Base-by-base conservation (phyloP, 1,284 basidiomycete genomes). In the Anthracocystis setariae region DNA sequence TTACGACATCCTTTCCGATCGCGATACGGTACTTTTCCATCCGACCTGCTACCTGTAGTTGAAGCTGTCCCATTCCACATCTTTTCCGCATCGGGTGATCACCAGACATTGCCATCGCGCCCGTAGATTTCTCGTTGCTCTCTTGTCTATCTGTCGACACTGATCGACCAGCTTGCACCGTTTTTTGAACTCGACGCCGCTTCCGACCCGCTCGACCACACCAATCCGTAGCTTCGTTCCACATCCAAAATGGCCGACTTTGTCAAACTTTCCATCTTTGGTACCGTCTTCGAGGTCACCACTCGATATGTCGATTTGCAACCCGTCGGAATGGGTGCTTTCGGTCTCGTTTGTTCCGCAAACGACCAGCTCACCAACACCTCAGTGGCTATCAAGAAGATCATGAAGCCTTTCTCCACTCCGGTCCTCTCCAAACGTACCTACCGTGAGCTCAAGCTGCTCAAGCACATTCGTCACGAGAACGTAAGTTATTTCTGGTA, bases 401-500 rank as follows among this genome's bases (percentile, higher is more conserved):
- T 97, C 85, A 95, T 94, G 93, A 95, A 95, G 84, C 93, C 93
- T 9, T 95, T 96, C 85, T 93, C 91, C 83, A 97, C 96, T 12
- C 94, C 95, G 12, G 96, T 99, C n/a, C 87, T 99, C 77, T 91
- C 90, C 85, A 98, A 98, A 86, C 88, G 95, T 74, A 98, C 96
- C 8, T 98, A 98, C 85, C 89, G 95, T 76, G 95, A 99, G 85
- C 89, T 99, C 80, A 99, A 99, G 86, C 88, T 99, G 44, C 88
- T 99, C 83, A 98, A 98, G 85, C 95, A 98, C 85, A 93, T 99
- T 79, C 91, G 95, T 78, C 95, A 99, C 84, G 95, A 99, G 86
- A 99, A 99, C 85, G 35, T 37, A 49, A 47, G 45, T 45, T 39
- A 52, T 37, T 37, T 37, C 15, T 15, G 35, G 15, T 17, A 5